A percentile compares a stretch with the other conserved stretches of the same genome.
These are phyloP conservation scores for Acacia concinna DNA, from an alignment of 331 rosid species.

Conservation along the genomic window DNA sequence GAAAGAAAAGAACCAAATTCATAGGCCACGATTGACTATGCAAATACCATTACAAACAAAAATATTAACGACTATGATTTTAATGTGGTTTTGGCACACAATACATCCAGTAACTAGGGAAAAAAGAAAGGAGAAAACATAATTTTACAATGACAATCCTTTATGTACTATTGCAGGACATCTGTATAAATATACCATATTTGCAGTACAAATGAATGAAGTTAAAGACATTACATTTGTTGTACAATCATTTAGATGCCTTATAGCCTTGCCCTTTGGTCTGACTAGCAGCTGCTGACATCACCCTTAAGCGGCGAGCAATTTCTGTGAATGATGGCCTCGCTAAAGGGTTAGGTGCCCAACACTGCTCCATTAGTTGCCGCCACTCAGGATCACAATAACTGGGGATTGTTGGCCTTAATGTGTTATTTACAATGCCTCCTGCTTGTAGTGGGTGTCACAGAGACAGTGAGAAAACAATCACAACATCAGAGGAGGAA, in stretches of 20 bases:
- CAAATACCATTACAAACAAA: conserved; percentile 22
- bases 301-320: conserved; percentile 67
- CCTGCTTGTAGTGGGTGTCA: conserved; percentile 46
- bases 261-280: conserved; percentile 73
- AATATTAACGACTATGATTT: conserved; percentile 17
- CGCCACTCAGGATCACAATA: conserved; percentile 85
- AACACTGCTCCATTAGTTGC: conserved; percentile 89
- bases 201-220: conserved; percentile 46
- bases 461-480: neutral
- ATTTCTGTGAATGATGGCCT: conserved; percentile 95
- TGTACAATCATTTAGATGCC: conserved; percentile 56
- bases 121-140: neutral
- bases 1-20: neutral
- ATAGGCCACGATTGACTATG: conserved; percentile 15
- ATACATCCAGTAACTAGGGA: conserved; percentile 4
- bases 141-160: conserved; percentile 32
- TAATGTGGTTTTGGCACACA: conserved; percentile 34
- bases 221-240: conserved; percentile 27
- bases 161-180: conserved; percentile 13
- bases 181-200: conserved; percentile 20
- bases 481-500: neutral
- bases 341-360: conserved; percentile 87
- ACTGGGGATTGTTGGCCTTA: conserved; percentile 86
- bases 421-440: conserved; percentile 87
- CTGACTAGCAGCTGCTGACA: conserved; percentile 75